Evolutionary conservation across 495 filamentous ascomycete genomes (phyloP).

Genomic region (Aspergillus funiculosus): DNA sequence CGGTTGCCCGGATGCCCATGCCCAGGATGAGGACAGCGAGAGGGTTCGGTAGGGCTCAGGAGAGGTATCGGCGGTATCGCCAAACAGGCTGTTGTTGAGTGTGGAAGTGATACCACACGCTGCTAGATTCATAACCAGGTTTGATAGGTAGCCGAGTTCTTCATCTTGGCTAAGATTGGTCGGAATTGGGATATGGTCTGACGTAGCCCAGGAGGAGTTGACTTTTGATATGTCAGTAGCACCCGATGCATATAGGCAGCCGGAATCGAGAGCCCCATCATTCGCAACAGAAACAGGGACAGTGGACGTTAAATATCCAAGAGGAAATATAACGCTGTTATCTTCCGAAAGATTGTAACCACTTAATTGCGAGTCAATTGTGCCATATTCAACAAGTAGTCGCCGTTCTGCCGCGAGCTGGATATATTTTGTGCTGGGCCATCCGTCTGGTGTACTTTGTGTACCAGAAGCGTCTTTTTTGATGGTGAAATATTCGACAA

Average conservation of each 20-base stretch:
- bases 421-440: conserved; percentile 54
- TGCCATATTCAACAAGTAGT: conserved; percentile 49
- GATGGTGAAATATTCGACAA: conserved; percentile 48
- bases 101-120: conserved; percentile 55
- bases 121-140: conserved; percentile 38
- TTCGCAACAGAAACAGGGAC: conserved; percentile 22
- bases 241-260: conserved; percentile 47
- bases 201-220: conserved; percentile 57
- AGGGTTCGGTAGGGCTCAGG: conserved; percentile 45
- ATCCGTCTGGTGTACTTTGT: conserved; percentile 54
- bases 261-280: conserved; percentile 38
- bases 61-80: conserved; percentile 44
- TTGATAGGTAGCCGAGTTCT: conserved; percentile 27
- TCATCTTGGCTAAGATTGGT: conserved; percentile 27
- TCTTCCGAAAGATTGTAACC: conserved; percentile 45
- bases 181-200: conserved; percentile 26
- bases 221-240: conserved; percentile 32
- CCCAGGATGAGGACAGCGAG: conserved; percentile 50
- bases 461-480: conserved; percentile 27
- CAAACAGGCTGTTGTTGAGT: conserved; percentile 50
- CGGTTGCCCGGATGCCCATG: conserved; percentile 55
- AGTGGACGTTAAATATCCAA: conserved; percentile 29
- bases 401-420: conserved; percentile 47
- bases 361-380: conserved; percentile 51
- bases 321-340: conserved; percentile 39